phyloP scores from a whole-genome alignment of 352 stramenopile species.

The Globisporangium emineosum region DNA sequence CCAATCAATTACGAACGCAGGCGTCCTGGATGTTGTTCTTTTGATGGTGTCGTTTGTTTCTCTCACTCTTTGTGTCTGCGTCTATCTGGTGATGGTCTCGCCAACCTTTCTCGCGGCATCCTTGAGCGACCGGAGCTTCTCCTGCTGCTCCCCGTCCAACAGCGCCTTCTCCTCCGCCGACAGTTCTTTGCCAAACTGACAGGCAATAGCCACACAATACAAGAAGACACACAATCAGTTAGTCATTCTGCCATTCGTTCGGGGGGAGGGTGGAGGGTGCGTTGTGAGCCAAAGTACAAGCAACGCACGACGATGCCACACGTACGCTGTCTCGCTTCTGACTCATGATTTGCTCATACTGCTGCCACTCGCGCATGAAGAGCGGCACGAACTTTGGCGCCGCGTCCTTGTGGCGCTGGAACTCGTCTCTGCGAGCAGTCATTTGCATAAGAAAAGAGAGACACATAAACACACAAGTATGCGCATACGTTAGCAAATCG shows the following conservation, averaged over 20 bases:
- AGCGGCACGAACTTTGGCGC: slow-evolving; percentile 70
- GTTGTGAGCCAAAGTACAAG: neutral
- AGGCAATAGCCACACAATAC: neutral
- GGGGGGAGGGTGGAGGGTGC: neutral
- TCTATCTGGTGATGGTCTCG: slow-evolving; percentile 45
- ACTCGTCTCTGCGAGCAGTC: slow-evolving; percentile 53
- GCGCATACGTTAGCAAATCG: neutral
- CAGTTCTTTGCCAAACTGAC: slow-evolving; percentile 68
- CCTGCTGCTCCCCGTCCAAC: slow-evolving; percentile 61
- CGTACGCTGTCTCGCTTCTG: slow-evolving; percentile 48
- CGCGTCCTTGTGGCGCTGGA: slow-evolving; percentile 79
- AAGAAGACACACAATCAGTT: neutral
- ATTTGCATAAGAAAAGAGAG: neutral
- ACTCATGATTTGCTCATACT: slow-evolving; percentile 57
- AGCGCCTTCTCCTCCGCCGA: slow-evolving; percentile 51
- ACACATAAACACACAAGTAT: neutral
- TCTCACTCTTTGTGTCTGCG: neutral
- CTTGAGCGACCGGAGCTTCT: slow-evolving; percentile 67
- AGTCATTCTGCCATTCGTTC: neutral
- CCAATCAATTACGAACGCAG: too few species aligned
- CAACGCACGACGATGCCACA: neutral
- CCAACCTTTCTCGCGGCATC: slow-evolving; percentile 67
- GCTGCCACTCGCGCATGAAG: slow-evolving; percentile 76
- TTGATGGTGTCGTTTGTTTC: neutral
- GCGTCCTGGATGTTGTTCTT: too few species aligned